Evolutionary conservation across 2,329 filamentous ascomycete species (phyloP).

Genomic region (Aspergillus thermomutatus): DNA sequence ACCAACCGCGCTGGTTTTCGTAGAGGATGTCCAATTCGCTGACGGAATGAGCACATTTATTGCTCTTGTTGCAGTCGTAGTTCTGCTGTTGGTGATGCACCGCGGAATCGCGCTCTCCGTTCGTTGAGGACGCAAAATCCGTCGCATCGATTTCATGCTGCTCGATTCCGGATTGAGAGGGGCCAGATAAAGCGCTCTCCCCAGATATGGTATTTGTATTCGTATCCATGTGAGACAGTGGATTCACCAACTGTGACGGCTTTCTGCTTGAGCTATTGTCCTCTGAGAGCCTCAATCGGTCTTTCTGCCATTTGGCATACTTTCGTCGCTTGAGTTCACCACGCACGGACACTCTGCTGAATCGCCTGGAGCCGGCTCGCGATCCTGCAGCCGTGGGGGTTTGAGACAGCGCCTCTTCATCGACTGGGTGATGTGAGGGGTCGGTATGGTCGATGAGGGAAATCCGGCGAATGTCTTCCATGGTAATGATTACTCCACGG

Average conservation of each 20-base stretch:
- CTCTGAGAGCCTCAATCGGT: slow-evolving; percentile 51
- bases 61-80: neutral
- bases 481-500: slow-evolving; percentile 9
- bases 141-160: slow-evolving; percentile 11
- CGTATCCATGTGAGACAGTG: slow-evolving; percentile 8
- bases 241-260: slow-evolving; percentile 6
- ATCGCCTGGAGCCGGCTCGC: slow-evolving; percentile 17
- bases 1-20: slow-evolving; percentile 90
- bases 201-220: slow-evolving; percentile 6
- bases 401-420: slow-evolving; percentile 18
- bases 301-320: slow-evolving; percentile 51
- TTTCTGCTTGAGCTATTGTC: slow-evolving; percentile 8
- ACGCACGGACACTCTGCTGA: slow-evolving; percentile 32
- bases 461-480: slow-evolving; percentile 28
- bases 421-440: slow-evolving; percentile 21
- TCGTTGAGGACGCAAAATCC: slow-evolving; percentile 12
- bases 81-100: neutral
- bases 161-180: neutral
- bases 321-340: slow-evolving; percentile 40
- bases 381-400: slow-evolving; percentile 7
- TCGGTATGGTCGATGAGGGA: slow-evolving; percentile 41
- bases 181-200: slow-evolving; percentile 1
- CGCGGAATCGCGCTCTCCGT: neutral
- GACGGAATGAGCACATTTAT: slow-evolving; percentile 21
- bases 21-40: slow-evolving; percentile 80